These are phyloP conservation scores for Chytridiales sp. DNA, from an alignment of 371 early-diverging fungal genomes.

Conservation along the genomic window DNA sequence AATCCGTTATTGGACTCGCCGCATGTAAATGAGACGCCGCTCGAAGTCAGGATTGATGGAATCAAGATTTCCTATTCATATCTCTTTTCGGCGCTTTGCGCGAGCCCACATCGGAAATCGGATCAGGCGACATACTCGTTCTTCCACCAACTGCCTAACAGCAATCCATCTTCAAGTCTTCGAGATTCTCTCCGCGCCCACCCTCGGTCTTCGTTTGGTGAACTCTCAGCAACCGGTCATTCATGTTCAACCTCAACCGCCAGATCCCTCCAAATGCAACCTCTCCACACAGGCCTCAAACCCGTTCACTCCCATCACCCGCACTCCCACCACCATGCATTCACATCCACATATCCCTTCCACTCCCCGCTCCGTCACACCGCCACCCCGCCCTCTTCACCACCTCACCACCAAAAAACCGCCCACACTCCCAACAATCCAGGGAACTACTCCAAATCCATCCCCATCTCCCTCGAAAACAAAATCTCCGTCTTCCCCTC, in stretches of 20 bases:
- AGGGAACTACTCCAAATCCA: slow-evolving; percentile 1
- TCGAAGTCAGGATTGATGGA: neutral
- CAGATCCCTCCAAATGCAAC: neutral
- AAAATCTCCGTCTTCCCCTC: slow-evolving; percentile 6
- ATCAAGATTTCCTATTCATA: slow-evolving; percentile 9
- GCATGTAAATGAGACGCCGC: no score
- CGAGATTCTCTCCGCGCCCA: no score
- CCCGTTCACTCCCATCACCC: neutral
- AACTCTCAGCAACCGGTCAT: neutral
- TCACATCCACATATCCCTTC: no score
- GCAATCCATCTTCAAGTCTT: no score
- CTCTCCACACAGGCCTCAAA: slow-evolving; percentile 5
- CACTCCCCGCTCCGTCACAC: neutral
- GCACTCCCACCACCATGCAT: neutral
- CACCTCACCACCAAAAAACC: no score
- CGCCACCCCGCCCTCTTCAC: neutral
- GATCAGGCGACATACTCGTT: no score
- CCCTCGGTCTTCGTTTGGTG: no score
- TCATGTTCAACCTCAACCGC: neutral
- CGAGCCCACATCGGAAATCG: no score
- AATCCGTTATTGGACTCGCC: neutral
- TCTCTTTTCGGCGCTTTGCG: slow-evolving; percentile 11
- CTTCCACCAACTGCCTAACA: no score
- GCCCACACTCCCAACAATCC: no score
- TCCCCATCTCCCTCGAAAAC: neutral